phyloP scores from a whole-genome alignment of 208 protist species.

The Strigomonas culicis region DNA sequence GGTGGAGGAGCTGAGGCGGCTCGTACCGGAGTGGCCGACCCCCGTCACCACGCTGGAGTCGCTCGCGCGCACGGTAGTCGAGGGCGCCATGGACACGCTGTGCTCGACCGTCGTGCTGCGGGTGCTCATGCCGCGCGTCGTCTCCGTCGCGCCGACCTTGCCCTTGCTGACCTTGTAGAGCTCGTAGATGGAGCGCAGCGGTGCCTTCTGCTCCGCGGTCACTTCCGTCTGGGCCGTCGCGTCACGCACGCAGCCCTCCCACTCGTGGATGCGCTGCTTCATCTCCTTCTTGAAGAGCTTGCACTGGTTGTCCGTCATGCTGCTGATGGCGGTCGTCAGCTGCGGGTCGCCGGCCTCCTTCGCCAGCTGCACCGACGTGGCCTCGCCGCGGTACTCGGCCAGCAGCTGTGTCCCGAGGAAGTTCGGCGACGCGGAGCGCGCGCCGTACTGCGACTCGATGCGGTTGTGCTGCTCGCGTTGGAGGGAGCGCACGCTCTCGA shows the following conservation, averaged over 20 bases:
- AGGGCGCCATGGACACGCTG: neutral
- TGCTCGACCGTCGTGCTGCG: conserved; percentile 9
- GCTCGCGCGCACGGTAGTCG: neutral
- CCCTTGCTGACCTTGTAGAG: conserved; percentile 77
- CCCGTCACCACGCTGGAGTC: neutral
- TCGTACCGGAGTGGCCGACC: too few species aligned
- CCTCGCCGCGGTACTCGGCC: conserved; percentile 70
- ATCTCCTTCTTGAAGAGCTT: conserved; percentile 80
- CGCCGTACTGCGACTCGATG: conserved; percentile 63
- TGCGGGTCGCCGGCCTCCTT: conserved; percentile 43
- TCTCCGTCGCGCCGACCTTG: conserved; percentile 39
- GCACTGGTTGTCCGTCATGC: conserved; percentile 59
- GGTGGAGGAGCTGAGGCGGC: neutral
- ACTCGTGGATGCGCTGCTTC: conserved; percentile 89
- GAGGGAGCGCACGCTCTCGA: conserved; percentile 61
- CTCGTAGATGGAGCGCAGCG: conserved; percentile 78
- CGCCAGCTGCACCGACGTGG: conserved; percentile 48
- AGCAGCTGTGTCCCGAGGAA: conserved; percentile 66
- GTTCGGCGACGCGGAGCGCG: conserved; percentile 38
- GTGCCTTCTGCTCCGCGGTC: conserved; percentile 60
- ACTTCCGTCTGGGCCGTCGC: conserved; percentile 60
- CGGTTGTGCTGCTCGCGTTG: conserved; percentile 77
- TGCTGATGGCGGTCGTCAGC: conserved; percentile 26
- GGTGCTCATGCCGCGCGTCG: conserved; percentile 9
- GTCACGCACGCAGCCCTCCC: conserved; percentile 68